Evolutionary conservation across 371 early-diverging fungal genomes (phyloP).

Genomic region (Gilbertella persicaria): DNA sequence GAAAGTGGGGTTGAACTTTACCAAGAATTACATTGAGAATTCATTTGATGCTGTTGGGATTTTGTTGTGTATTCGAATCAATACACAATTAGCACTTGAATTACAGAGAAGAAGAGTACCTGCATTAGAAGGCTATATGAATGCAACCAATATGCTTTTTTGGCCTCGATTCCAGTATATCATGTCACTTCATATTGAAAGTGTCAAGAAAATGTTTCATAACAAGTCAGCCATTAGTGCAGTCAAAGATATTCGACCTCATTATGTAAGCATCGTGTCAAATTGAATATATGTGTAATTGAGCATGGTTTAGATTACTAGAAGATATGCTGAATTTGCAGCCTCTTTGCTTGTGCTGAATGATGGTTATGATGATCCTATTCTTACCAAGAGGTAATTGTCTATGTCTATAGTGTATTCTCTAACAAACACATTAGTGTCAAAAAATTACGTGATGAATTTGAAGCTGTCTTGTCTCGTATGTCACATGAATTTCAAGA

Average conservation of each 20-base stretch:
- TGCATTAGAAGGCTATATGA: conserved; percentile 79
- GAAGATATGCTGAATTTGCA: conserved; percentile 90
- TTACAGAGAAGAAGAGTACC: conserved; percentile 82
- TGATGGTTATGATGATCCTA: conserved; percentile 83
- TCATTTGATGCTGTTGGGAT: conserved; percentile 90
- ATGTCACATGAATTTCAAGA: conserved; percentile 78
- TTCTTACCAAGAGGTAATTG: conserved; percentile 69
- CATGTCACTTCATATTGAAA: conserved; percentile 86
- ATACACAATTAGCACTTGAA: conserved; percentile 77
- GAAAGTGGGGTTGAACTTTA: conserved; percentile 69
- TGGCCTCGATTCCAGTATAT: conserved; percentile 92
- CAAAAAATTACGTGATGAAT: conserved; percentile 74
- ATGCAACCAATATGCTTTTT: conserved; percentile 85
- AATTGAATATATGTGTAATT: neutral
- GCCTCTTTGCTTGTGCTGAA: conserved; percentile 86
- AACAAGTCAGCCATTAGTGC: conserved; percentile 52
- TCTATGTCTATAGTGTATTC: neutral
- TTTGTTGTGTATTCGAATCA: conserved; percentile 84
- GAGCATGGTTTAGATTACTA: conserved; percentile 52
- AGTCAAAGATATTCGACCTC: conserved; percentile 81
- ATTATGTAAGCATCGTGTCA: conserved; percentile 59
- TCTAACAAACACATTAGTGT: conserved; percentile 53
- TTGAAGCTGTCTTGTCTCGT: conserved; percentile 67
- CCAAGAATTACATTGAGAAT: conserved; percentile 69
- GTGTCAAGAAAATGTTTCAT: conserved; percentile 69